Conservation (phyloP, 768 basidiomycete species). For the Sporobolomyces phaffii region DNA sequence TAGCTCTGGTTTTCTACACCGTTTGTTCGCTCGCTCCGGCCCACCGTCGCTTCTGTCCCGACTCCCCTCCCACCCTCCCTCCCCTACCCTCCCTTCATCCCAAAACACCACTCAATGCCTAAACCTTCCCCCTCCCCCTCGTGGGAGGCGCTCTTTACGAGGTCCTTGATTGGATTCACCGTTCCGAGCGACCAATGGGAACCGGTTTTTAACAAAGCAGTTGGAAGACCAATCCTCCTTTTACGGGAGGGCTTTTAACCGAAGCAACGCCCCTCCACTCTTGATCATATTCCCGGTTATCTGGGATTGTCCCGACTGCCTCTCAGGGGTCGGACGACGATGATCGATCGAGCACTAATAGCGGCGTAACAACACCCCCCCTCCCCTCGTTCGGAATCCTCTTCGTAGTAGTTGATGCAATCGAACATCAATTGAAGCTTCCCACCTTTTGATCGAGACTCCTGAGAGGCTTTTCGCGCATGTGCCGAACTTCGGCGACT, state of each 20-base stretch:
- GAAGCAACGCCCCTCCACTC: constrained; percentile 33
- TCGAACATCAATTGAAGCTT: too few species aligned
- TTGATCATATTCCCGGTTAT: constrained; percentile 9
- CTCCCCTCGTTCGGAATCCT: too few species aligned
- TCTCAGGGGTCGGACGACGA: neutral
- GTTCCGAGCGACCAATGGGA: constrained; percentile 3
- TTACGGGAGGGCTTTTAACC: neutral
- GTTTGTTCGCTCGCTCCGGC: neutral
- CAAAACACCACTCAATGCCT: constrained; percentile 32
- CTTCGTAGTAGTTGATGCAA: too few species aligned
- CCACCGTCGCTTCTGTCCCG: too few species aligned
- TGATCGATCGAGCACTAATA: constrained; percentile 36
- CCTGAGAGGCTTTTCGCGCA: too few species aligned
- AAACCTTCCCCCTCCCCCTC: constrained; percentile 19
- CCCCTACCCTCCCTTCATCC: neutral
- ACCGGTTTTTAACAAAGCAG: constrained; percentile 13
- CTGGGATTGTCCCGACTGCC: neutral
- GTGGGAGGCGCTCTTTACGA: neutral
- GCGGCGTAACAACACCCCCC: constrained; percentile 14
- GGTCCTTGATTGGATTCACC: constrained; percentile 15
- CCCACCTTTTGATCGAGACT: too few species aligned
- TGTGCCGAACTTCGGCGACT: neutral
- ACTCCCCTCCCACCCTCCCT: too few species aligned
- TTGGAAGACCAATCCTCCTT: constrained; percentile 12
- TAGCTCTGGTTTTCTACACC: neutral